Evolutionary conservation across 2,329 filamentous ascomycete species (phyloP).

Genomic region (Cladophialophora immunda): DNA sequence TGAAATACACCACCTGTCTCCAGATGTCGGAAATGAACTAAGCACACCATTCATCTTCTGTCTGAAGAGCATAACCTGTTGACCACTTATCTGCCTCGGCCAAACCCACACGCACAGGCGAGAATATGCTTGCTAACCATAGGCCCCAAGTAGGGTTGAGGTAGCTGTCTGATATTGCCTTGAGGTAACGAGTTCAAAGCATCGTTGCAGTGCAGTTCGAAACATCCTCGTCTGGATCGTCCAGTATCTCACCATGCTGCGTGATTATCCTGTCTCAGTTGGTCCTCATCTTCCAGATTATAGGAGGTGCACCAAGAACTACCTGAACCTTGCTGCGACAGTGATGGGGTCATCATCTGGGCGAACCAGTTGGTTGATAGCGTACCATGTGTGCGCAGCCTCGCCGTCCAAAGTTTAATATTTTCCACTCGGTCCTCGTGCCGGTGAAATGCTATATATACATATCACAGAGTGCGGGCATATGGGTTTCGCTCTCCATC

Average conservation of each 20-base stretch:
- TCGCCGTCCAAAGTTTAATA: background rate
- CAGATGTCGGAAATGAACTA: too few species aligned
- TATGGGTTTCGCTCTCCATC: background rate
- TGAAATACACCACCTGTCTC: background rate
- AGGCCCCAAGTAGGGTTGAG: too few species aligned
- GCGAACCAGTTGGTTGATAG: background rate
- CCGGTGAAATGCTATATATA: background rate
- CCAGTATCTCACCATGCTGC: background rate
- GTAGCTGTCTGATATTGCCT: too few species aligned
- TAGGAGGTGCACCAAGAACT: background rate
- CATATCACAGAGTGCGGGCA: background rate
- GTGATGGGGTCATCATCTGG: background rate
- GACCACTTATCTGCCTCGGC: too few species aligned
- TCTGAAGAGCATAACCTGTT: too few species aligned
- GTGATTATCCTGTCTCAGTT: background rate
- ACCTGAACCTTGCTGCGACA: background rate
- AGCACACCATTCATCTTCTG: background rate
- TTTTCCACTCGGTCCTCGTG: background rate
- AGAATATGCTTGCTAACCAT: too few species aligned
- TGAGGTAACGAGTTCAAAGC: background rate
- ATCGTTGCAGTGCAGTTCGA: background rate
- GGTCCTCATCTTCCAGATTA: background rate
- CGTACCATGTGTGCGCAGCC: background rate
- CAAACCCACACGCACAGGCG: too few species aligned
- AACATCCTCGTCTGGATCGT: background rate